Conservation (phyloP, 2,329 filamentous ascomycete species). For the Colletotrichum sp. region DNA sequence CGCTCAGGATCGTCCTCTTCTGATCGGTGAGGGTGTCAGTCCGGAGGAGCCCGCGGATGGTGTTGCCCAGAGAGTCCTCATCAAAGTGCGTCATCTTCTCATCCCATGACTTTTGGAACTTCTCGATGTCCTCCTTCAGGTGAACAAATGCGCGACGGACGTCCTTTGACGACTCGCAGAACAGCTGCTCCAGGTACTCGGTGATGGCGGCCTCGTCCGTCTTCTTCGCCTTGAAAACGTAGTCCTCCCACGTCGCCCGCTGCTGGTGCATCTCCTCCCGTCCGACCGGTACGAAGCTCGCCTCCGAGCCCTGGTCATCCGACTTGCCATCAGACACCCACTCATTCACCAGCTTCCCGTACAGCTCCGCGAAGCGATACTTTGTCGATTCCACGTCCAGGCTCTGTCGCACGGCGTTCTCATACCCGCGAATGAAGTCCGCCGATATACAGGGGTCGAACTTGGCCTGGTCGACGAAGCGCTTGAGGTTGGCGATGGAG, state of each 20-base stretch:
- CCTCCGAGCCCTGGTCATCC: slow-evolving; percentile 33
- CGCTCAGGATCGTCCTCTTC: slow-evolving; percentile 42
- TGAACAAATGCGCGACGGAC: slow-evolving; percentile 44
- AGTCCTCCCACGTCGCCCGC: slow-evolving; percentile 57
- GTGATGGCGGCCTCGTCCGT: slow-evolving; percentile 51
- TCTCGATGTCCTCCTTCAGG: slow-evolving; percentile 42
- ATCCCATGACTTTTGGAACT: slow-evolving; percentile 35
- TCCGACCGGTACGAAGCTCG: slow-evolving; percentile 51
- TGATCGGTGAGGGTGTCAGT: slow-evolving; percentile 47
- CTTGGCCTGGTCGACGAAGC: slow-evolving; percentile 57
- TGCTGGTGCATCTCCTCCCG: slow-evolving; percentile 59
- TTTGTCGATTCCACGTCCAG: slow-evolving; percentile 56
- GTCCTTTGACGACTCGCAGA: slow-evolving; percentile 40
- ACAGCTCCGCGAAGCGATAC: slow-evolving; percentile 61
- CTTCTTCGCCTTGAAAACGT: slow-evolving; percentile 56
- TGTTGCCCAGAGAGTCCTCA: slow-evolving; percentile 30
- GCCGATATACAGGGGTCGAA: slow-evolving; percentile 59
- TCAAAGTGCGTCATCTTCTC: slow-evolving; percentile 34
- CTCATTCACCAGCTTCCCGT: slow-evolving; percentile 59
- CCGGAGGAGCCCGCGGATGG: slow-evolving; percentile 41
- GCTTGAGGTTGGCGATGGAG: slow-evolving; percentile 48
- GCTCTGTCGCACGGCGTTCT: slow-evolving; percentile 49
- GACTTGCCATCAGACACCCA: slow-evolving; percentile 48
- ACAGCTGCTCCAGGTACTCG: slow-evolving; percentile 56
- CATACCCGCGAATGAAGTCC: slow-evolving; percentile 48